Evolutionary conservation across 345 rosid genomes (phyloP).

Genomic region (Salix viminalis): DNA sequence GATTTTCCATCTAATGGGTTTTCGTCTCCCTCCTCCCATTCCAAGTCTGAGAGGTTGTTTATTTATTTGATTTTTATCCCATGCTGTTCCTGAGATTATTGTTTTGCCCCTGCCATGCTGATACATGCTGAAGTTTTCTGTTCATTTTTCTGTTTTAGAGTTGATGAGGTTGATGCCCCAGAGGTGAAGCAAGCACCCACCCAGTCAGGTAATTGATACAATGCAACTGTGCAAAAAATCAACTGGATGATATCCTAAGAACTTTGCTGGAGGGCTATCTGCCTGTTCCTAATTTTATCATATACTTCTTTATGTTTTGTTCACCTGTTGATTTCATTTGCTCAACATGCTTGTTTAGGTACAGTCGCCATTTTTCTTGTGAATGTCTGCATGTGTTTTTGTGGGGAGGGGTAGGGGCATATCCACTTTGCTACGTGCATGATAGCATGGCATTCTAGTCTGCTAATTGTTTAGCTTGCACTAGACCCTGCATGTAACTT

Average conservation of each 20-base stretch:
- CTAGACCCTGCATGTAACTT: too few relatives aligned
- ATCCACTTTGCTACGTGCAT: too few relatives aligned
- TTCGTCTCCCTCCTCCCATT: constrained; percentile 19
- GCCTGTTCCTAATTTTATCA: not conserved
- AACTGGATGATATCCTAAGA: not conserved
- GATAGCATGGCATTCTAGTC: too few relatives aligned
- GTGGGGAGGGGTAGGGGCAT: not conserved
- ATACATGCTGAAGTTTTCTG: constrained; percentile 1
- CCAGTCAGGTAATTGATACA: constrained; percentile 32
- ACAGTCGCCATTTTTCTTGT: too few relatives aligned
- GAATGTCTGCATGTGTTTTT: too few relatives aligned
- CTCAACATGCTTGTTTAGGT: not conserved
- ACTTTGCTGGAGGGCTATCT: too few relatives aligned
- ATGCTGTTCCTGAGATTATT: not conserved
- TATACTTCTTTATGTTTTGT: not conserved
- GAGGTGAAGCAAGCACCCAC: constrained; percentile 35
- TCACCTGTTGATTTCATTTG: not conserved
- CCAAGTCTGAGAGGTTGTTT: constrained; percentile 41
- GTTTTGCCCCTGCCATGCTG: constrained; percentile 2
- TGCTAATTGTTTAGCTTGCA: too few relatives aligned
- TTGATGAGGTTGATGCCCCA: constrained; percentile 33
- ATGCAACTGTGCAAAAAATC: not conserved
- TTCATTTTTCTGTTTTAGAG: constrained; percentile 35
- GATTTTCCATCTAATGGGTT: constrained; percentile 27
- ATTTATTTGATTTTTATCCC: not conserved